Evolutionary conservation across 179 eudicot genomes (phyloP), one percentile per base, ranked within the genome.

Genomic region (Spinacia oleracea): DNA sequence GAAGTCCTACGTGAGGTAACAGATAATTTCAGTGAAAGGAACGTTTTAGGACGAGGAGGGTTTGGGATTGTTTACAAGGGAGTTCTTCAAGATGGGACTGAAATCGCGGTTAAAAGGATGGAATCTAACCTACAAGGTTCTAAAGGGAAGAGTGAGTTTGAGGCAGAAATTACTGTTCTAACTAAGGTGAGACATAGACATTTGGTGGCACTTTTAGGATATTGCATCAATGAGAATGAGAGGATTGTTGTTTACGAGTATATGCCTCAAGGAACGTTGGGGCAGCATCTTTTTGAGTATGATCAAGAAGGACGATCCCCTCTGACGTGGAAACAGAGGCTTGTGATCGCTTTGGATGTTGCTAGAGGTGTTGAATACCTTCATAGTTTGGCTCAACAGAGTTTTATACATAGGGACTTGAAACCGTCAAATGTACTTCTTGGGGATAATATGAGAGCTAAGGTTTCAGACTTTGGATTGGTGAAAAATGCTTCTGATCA

Each of bases 351-450:
- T 0, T 77, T 86, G 76, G 89, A 84, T 71, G 86, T 86, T 45
- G 86, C 89, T 68, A 70, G 89, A 70, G 89, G 89, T 23, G 85
- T 86, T 20, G 89, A 86, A 78, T 84, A 86, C 63, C 89, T 86
- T 70, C 89, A 86, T 73, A 77, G 89, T 69, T 83, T 86, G 80
- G 89, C 89, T 21, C 89, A 83, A 42, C 81, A 86, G 9, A 86
- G 86, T 75, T 86, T 86, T 48, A 86, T 86, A 25, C 89, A 86
- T 43, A 71, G 89, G 31, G 89, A 86, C 66, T 71, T 86, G 56
- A 86, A 86, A 25, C 86, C 89, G 0, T 79, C 89, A 1, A 86
- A 86, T 70, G 80, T 86, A 38, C 75, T 86, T 6, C 86, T 86
- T 64, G 89, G 83, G 27, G 80, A 77, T 68, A 80, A 81, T 58